Conservation (phyloP, 2,329 filamentous ascomycete species). For the Arthrobotrys entomopaga region DNA sequence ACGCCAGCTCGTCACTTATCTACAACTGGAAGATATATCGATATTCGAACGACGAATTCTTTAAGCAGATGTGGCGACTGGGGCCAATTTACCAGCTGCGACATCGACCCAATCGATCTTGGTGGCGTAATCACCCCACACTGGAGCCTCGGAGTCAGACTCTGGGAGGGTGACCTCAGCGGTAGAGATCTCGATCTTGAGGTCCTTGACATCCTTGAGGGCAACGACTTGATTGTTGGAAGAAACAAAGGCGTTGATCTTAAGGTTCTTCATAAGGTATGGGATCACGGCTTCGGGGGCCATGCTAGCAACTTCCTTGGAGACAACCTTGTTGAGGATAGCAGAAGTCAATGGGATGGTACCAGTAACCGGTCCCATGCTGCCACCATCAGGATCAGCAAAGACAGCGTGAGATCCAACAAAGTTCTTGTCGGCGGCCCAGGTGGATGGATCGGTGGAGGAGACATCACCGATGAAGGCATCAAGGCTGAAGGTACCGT, state of each 20-base stretch:
- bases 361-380: constrained; percentile 60
- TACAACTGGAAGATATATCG: neutral
- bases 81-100: constrained; percentile 6
- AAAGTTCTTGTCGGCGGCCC: constrained; percentile 63
- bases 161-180: constrained; percentile 57
- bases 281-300: constrained; percentile 59
- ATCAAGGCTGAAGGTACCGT: constrained; percentile 61
- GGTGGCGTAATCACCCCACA: constrained; percentile 17
- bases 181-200: constrained; percentile 59
- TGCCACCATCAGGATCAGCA: constrained; percentile 54
- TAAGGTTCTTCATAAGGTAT: constrained; percentile 59
- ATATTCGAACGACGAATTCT: neutral
- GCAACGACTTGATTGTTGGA: constrained; percentile 35
- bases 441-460: constrained; percentile 57
- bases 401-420: constrained; percentile 63
- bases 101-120: constrained; percentile 34
- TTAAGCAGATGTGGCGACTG: neutral
- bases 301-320: constrained; percentile 59
- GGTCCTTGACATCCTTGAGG: constrained; percentile 57
- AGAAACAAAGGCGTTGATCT: constrained; percentile 58
- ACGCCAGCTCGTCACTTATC: too few relatives aligned
- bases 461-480: constrained; percentile 61
- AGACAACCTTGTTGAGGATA: constrained; percentile 60
- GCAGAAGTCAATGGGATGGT: constrained; percentile 62
- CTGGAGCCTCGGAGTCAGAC: constrained; percentile 12